Base-by-base conservation (phyloP, 176 grass and related monocot species). In the Oryza australiensis region DNA sequence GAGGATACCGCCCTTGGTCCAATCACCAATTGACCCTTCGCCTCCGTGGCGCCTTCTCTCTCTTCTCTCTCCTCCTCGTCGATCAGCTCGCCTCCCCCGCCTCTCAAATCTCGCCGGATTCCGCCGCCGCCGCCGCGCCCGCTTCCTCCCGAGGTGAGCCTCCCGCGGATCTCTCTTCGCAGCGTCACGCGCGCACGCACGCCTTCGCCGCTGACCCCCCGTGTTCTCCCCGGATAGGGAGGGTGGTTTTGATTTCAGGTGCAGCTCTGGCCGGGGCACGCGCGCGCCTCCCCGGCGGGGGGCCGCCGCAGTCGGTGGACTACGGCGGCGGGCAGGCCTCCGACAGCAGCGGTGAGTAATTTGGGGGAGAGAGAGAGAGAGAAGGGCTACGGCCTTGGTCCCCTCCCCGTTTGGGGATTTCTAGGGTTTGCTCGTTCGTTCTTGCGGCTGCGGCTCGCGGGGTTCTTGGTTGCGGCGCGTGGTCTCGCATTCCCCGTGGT, bases 291-390 rank as follows among this genome's bases (percentile, higher is more conserved):
- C 79, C 24, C 10, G 79, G 32, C 34, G 9, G 62, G 10, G 80
- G 67, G 40, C 15, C 18, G 73, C 38, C 28, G 38, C 73, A n/a
- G 33, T 72, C 69, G 24, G 93, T 97, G 94, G 85, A 97, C 0
- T 91, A 90, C 82, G 82, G 80, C 84, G 82, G 80, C 82, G 82
- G 80, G 6, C 22, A 60, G 57, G 75, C 87, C 28, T 91, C 87
- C 4, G 94, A 97, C 72, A 97, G 94, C 82, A 97, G 94, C 66
- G 94, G 91, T 97, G 74, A 94, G 89, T 86, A 64, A 55, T 55
- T 28, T 37, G 35, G 53, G 23, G 18, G 51, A 30, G 26, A 24
- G 28, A 9, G 68, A 55, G 34, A 35, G 34, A 35, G 34, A 35
- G 34, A 35, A 35, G 26, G 45, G 73, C 78, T 72, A 20, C 13